Evolutionary conservation across 306 rosid genomes (phyloP), one percentile per base, ranked within the genome.

Genomic region (Prunus kanzakura): DNA sequence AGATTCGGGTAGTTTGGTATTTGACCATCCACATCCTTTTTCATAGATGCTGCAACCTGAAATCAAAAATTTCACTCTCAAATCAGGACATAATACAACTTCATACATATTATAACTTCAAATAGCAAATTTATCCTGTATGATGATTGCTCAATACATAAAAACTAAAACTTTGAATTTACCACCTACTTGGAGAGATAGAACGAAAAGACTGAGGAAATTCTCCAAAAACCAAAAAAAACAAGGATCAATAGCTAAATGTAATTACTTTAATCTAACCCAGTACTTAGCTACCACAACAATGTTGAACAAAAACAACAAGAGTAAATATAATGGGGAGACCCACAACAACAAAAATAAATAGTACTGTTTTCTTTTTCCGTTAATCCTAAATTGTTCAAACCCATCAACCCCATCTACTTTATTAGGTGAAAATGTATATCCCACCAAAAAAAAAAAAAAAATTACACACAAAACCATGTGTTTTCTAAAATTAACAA

Each of bases 41-140:
- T 90, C 82, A 95, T 66, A 71, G 99, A 92, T 8, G 97, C 99
- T 0, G 99, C 97, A 63, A 95, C 98, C 98, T 93, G 91, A 81
- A 78, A 79, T 61, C n/a, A 3, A 29, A 23, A 64, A 71, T 32
- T 64, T 54, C 73, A 45, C 32, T 43, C 32, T 65, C 67, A 45
- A 66, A 52, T 64, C 74, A 77, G 71, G 62, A 23, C 18, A 51
- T 22, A 8, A 52, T 52, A 52, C 4, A 52, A 18, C 58, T 52
- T 18, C 58, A 52, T 52, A 49, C 52, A 49, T 49, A 11, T 49
- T 49, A 49, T 14, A 13, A 49, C 16, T 38, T 38, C 43, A 38
- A 38, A 38, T 38, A 38, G 8, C 43, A 38, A 38, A 38, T 9
- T 38, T 38, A 38, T 7, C 43, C 43, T 38, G 43, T 38, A 38